Conservation (phyloP, 2,329 filamentous ascomycete species). For the Phialophora chinensis region DNA sequence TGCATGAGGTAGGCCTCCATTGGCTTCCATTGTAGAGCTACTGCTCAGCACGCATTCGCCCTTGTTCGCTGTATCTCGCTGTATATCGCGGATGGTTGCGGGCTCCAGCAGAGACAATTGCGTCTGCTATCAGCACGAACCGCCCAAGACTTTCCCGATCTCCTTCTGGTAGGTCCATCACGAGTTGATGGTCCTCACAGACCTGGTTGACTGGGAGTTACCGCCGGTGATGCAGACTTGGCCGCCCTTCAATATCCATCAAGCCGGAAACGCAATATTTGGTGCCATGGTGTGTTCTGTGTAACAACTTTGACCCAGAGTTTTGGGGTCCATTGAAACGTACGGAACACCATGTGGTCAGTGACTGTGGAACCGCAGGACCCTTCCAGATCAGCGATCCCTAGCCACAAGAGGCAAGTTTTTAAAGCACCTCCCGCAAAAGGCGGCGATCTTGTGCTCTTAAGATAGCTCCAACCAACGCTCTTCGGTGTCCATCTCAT, state of each 20-base stretch:
- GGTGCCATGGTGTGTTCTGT: not conserved
- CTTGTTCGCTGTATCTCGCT: not conserved
- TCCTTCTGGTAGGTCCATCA: not conserved
- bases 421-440: slow-evolving; percentile 1
- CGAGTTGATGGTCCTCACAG: not conserved
- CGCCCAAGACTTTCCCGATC: not conserved
- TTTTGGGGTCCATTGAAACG: not conserved
- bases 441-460: not conserved
- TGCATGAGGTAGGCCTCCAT: not conserved
- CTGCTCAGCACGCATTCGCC: not conserved
- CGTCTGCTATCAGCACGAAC: not conserved
- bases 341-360: not conserved
- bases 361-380: not conserved
- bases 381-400: not conserved
- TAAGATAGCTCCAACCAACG: not conserved
- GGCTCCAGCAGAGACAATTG: not conserved
- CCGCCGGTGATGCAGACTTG: too few species aligned
- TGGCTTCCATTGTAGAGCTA: not conserved
- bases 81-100: not conserved
- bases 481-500: not conserved
- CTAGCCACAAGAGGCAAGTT: not conserved
- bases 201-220: too few species aligned
- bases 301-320: not conserved
- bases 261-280: not conserved
- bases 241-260: not conserved